Percentiles rank a stretch among this genome's conserved stretches.
phyloP scores from a whole-genome alignment of 2,329 filamentous ascomycete species.

The Colletotrichum australisinense region DNA sequence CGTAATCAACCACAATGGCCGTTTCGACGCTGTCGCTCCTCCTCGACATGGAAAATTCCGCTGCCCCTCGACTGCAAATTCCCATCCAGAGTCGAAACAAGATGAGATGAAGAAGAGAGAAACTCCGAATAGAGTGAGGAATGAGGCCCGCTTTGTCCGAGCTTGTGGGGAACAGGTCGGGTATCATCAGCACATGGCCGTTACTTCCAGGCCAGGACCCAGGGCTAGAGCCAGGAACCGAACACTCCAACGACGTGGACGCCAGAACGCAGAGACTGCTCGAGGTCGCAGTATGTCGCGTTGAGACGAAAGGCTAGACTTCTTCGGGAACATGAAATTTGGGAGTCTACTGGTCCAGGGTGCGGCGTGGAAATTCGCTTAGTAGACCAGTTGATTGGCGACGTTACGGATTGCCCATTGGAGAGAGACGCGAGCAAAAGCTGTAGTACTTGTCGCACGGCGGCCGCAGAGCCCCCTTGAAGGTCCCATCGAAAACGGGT shows the following conservation, averaged over 20 bases:
- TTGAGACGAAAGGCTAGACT: neutral
- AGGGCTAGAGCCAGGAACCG: neutral
- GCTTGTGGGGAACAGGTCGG: neutral
- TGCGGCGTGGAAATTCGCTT: neutral
- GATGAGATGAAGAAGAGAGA: neutral
- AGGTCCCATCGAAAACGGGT: constrained; percentile 8
- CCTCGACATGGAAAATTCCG: neutral
- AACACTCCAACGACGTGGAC: constrained; percentile 10
- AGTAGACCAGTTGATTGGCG: constrained; percentile 10
- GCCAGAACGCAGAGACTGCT: neutral
- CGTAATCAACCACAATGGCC: neutral
- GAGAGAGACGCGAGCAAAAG: neutral
- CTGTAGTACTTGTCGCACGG: neutral
- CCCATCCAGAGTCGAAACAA: neutral
- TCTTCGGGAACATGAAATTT: neutral
- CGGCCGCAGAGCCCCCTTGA: constrained; percentile 18
- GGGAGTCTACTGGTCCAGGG: neutral
- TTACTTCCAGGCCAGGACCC: constrained; percentile 17
- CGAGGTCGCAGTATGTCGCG: neutral
- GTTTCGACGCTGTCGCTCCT: neutral
- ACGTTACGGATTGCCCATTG: neutral
- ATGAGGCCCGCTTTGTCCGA: neutral
- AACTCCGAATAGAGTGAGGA: neutral
- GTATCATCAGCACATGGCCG: constrained; percentile 16
- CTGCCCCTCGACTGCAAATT: neutral